These are phyloP conservation scores for Amphichorda felina DNA, from an alignment of 2,329 filamentous ascomycete genomes.

Conservation along the genomic window DNA sequence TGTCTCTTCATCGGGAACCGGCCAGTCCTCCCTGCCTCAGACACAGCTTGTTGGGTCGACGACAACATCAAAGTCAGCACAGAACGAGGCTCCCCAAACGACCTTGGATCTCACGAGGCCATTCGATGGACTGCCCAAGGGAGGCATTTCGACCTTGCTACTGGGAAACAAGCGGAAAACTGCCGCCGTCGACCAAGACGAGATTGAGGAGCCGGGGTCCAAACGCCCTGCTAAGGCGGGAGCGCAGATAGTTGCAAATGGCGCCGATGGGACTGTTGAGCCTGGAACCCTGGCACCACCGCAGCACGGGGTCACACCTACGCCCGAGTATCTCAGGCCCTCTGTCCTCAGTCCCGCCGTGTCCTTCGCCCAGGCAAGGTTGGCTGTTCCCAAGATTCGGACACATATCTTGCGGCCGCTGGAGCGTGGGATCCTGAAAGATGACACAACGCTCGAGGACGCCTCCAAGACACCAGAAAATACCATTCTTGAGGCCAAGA, in stretches of 20 bases:
- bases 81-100: constrained; percentile 65
- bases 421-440: constrained; percentile 50
- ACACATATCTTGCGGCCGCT: constrained; percentile 73
- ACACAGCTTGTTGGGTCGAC: constrained; percentile 75
- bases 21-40: constrained; percentile 79
- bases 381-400: constrained; percentile 80
- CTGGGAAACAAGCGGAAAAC: constrained; percentile 90
- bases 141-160: constrained; percentile 73
- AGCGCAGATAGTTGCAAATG: constrained; percentile 64
- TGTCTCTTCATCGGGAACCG: constrained; percentile 78
- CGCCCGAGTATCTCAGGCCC: constrained; percentile 76
- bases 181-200: constrained; percentile 60
- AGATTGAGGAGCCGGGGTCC: constrained; percentile 47
- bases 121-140: constrained; percentile 83
- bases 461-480: constrained; percentile 55
- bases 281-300: constrained; percentile 55
- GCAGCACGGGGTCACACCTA: constrained; percentile 50
- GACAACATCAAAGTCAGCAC: constrained; percentile 41
- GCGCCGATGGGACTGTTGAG: constrained; percentile 58
- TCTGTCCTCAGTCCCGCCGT: constrained; percentile 77
- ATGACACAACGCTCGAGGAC: constrained; percentile 43
- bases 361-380: constrained; percentile 67
- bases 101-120: constrained; percentile 87
- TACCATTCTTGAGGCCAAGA: constrained; percentile 77
- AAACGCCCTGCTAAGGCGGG: constrained; percentile 54